Base-by-base conservation (phyloP, 495 filamentous ascomycete species). In the Tetracladium marchalianum region DNA sequence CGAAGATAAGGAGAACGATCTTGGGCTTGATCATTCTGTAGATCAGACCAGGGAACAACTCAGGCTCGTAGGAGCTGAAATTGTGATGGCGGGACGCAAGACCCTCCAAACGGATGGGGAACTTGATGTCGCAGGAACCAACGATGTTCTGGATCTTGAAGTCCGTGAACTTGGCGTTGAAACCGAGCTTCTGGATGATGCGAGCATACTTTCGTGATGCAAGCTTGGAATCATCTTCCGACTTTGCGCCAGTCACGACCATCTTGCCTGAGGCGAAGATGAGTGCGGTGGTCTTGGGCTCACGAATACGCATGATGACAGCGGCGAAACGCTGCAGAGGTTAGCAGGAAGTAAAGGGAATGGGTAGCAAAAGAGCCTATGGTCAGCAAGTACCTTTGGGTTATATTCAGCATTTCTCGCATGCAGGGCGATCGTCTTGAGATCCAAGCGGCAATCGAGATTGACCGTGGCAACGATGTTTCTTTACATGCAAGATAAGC, bases 91-190 rank as follows among this genome's bases (percentile, higher is more conserved):
- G 85, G 50, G 80, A 87, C 6, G 92, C 92, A 54, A 98, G 72
- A 64, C 92, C 92, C 64, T 98, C 92, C 44, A 98, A 74, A 58
- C 92, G 88, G 56, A 98, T 97, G 36, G 92, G 92, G 73, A 98
- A 98, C 71, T 95, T 95, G 76, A 98, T 96, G 61, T 98, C 92
- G 65, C 92, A 96, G 31, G 88, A 95, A 49, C 92, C 92, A 51
- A 98, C 92, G 42, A 98, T 98, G 69, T 98, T 98, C 73, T 98
- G 93, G 66, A 97, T 97, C 77, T 98, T 97, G 76, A 98, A 98
- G 66, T 98, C 92, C 49, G 89, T 95, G 70, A 98, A 98, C 79
- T 95, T 96, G 49, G 93, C 90, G 54, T 95, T 95, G 79, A 98
- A 98, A 43, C 92, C 92, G 47, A 98, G 87, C 72, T 98, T 98